phyloP scores from a whole-genome alignment of 2,329 filamentous ascomycete species.

The Apiospora arundinis region DNA sequence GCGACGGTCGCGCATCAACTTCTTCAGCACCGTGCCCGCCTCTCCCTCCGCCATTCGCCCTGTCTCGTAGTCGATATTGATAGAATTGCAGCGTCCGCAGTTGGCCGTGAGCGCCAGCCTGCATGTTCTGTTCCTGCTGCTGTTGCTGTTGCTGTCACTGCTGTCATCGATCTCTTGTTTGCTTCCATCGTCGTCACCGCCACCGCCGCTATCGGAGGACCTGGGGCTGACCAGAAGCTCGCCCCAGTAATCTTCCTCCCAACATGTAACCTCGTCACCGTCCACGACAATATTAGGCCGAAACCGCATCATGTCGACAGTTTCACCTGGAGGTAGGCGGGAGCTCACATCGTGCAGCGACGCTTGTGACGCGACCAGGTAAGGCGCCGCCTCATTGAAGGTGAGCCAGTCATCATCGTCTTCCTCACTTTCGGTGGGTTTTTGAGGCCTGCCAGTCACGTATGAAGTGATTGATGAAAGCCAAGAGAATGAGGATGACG shows the following conservation, averaged over 20 bases:
- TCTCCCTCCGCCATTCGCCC: constrained; percentile 64
- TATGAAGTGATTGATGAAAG: constrained; percentile 43
- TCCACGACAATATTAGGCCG: constrained; percentile 75
- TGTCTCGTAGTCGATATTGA: constrained; percentile 75
- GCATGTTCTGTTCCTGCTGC: constrained; percentile 22
- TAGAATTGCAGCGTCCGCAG: constrained; percentile 70
- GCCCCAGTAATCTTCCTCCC: constrained; percentile 77
- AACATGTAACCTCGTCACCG: constrained; percentile 56
- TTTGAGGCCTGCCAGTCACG: constrained; percentile 32
- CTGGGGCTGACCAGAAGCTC: constrained; percentile 55
- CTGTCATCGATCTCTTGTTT: neutral
- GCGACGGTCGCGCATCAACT: constrained; percentile 71
- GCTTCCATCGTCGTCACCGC: neutral
- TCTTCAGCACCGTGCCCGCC: constrained; percentile 69
- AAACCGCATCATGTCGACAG: constrained; percentile 71
- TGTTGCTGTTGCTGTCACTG: constrained; percentile 18
- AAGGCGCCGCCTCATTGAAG: constrained; percentile 78
- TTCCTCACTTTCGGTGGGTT: neutral
- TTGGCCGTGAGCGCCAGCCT: constrained; percentile 69
- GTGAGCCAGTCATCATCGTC: constrained; percentile 59
- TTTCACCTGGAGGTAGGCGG: constrained; percentile 55
- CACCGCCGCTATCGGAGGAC: neutral
- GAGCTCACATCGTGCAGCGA: constrained; percentile 72
- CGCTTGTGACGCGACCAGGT: constrained; percentile 72
- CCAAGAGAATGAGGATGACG: constrained; percentile 34